Conservation (phyloP, 1,284 basidiomycete species). For the Puccinia coronata region DNA sequence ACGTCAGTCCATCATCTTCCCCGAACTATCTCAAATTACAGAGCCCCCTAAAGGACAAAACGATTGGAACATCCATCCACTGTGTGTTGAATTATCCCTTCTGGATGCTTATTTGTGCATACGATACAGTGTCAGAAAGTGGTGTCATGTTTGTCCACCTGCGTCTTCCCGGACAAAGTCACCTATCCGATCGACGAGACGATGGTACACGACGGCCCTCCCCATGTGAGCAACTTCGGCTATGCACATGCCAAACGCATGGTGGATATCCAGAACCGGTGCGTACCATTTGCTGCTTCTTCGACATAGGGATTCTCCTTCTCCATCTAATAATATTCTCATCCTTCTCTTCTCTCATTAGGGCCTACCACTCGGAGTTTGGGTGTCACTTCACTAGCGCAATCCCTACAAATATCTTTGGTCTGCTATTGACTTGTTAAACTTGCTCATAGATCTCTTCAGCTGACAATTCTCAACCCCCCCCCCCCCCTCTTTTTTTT, state of each 20-base stretch:
- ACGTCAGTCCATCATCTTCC: conserved; percentile 56
- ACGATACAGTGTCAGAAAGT: conserved; percentile 68
- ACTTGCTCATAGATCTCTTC: too few relatives aligned
- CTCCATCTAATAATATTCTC: background rate
- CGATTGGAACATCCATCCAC: too few relatives aligned
- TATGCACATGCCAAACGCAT: conserved; percentile 90
- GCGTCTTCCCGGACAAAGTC: conserved; percentile 79
- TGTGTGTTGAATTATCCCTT: too few relatives aligned
- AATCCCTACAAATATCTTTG: conserved; percentile 89
- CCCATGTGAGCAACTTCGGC: conserved; percentile 85
- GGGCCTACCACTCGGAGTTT: conserved; percentile 86
- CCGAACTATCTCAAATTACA: too few relatives aligned
- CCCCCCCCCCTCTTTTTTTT: too few relatives aligned
- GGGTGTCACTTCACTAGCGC: conserved; percentile 86
- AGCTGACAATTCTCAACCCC: too few relatives aligned
- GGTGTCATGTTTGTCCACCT: conserved; percentile 82
- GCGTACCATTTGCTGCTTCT: conserved; percentile 55
- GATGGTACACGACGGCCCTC: conserved; percentile 82
- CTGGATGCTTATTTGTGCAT: too few relatives aligned
- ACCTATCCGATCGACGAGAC: conserved; percentile 83
- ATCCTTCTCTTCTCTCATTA: conserved; percentile 55
- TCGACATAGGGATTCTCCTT: background rate
- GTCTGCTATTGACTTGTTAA: conserved; percentile 57
- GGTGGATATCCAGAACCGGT: conserved; percentile 90
- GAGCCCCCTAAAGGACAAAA: too few relatives aligned